These are phyloP conservation scores for Carnegiea gigantea DNA, from an alignment of 179 eudicot species.

Conservation along the genomic window DNA sequence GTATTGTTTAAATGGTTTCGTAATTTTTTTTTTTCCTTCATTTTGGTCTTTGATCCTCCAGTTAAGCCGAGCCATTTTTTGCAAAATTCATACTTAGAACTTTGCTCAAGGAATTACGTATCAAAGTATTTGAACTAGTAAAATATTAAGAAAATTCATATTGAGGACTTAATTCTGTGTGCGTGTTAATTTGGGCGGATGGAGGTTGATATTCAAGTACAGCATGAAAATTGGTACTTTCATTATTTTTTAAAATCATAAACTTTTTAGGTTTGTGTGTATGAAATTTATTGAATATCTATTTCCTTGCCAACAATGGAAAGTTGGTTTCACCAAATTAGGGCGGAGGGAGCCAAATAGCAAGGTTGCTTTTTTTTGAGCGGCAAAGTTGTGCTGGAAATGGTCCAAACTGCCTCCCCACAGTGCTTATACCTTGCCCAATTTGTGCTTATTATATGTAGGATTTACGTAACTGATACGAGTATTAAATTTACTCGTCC, in stretches of 20 bases:
- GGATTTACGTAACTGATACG: not conserved
- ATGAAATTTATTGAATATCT: not conserved
- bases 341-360: not conserved
- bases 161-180: too few relatives aligned
- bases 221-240: not conserved
- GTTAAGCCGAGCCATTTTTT: too few relatives aligned
- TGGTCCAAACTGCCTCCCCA: conserved; percentile 19
- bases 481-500: conserved; percentile 2
- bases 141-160: too few relatives aligned
- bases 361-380: conserved; percentile 1
- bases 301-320: conserved; percentile 4
- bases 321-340: not conserved
- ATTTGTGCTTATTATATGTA: conserved; percentile 6
- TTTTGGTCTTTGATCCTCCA: too few relatives aligned
- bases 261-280: not conserved
- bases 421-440: conserved; percentile 14
- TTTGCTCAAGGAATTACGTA: too few relatives aligned
- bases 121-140: too few relatives aligned
- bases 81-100: too few relatives aligned
- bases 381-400: not conserved
- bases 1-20: too few relatives aligned
- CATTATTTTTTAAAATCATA: not conserved
- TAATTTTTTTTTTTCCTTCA: too few relatives aligned
- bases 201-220: not conserved
- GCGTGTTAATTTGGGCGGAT: not conserved